These are phyloP conservation scores for Isatis lusitanica DNA, from an alignment of 441 rosid species.

Conservation along the genomic window DNA sequence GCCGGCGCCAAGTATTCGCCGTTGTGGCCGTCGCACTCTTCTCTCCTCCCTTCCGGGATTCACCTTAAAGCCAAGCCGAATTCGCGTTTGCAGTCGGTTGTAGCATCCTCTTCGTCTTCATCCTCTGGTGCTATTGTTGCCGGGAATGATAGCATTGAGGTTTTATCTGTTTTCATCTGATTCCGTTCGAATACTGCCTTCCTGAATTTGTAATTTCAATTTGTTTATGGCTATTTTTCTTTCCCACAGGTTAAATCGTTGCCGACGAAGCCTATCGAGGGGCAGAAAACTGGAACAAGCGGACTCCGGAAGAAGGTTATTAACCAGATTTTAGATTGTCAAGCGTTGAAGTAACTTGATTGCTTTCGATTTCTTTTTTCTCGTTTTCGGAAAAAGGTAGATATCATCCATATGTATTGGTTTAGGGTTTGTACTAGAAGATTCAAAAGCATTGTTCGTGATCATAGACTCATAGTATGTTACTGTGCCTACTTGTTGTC, in stretches of 20 bases:
- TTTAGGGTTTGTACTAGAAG: neutral
- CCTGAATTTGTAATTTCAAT: neutral
- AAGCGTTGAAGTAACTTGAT: neutral
- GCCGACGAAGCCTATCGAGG: conserved; percentile 86
- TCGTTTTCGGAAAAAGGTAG: neutral
- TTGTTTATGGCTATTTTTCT: neutral
- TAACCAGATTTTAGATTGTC: neutral
- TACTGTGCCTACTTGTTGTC: neutral
- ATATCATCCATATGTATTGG: neutral
- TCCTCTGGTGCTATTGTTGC: conserved; percentile 57
- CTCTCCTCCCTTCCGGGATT: conserved; percentile 36
- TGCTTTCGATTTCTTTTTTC: neutral
- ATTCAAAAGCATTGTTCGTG: neutral
- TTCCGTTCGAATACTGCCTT: neutral
- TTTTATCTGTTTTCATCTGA: conserved; percentile 14
- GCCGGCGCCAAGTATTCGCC: conserved; percentile 22
- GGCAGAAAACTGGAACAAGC: conserved; percentile 94
- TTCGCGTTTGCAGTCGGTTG: conserved; percentile 30
- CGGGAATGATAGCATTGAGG: conserved; percentile 84
- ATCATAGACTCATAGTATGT: neutral
- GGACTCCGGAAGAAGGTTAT: conserved; percentile 85
- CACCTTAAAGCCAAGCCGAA: conserved; percentile 32
- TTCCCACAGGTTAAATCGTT: conserved; percentile 56
- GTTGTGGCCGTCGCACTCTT: conserved; percentile 19
- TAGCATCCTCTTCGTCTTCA: conserved; percentile 48